Evolutionary conservation across 1,139 yeast species (phyloP), one percentile per base, ranked within the genome.

Genomic region (Candida tunisiensis): DNA sequence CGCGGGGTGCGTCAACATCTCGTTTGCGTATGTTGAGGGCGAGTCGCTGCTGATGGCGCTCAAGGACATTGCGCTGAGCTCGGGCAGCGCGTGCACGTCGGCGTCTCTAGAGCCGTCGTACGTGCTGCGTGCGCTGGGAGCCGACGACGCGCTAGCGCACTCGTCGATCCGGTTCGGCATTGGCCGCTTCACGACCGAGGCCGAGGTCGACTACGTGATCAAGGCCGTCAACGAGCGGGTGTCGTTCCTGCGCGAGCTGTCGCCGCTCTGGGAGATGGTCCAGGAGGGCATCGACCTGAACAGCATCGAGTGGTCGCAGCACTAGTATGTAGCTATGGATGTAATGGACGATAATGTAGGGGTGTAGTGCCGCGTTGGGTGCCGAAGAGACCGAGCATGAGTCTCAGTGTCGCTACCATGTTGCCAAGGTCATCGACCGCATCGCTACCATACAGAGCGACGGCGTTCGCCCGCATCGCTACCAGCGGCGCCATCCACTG

Each of bases 61-160:
- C 47, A 85, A 88, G 34, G 98, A 88, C 51, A 82, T 88, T 47
- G 98, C 98, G 0, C 65, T 88, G 39, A 77, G 93, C 35, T 80
- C 94, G 3, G 98, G 98, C 19, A 82, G 95, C n/a, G 98, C 98
- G 3, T 88, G 99, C 63, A 88, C 99, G 5, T 85, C 96, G 19
- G 96, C 98, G 0, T 85, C 96, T 6, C 66, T 88, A 44, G 99
- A 88, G 54, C 99, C 99, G 16, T 80, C 94, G 3, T 88, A 88
- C 44, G 99, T 88, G 21, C 65, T 88, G 45, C 93, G 88, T 43
- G 96, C 98, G 1, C 62, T 88, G 29, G 99, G 99, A 29, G 94
- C 93, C 14, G 96, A 88, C 52, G 99, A 88, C 49, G 96, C 96
- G 7, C 65, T 88, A 42, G 98, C 99, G 5, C 99, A 88, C 53